Conservation (phyloP, 768 basidiomycete genomes). For the Panus rudis region DNA sequence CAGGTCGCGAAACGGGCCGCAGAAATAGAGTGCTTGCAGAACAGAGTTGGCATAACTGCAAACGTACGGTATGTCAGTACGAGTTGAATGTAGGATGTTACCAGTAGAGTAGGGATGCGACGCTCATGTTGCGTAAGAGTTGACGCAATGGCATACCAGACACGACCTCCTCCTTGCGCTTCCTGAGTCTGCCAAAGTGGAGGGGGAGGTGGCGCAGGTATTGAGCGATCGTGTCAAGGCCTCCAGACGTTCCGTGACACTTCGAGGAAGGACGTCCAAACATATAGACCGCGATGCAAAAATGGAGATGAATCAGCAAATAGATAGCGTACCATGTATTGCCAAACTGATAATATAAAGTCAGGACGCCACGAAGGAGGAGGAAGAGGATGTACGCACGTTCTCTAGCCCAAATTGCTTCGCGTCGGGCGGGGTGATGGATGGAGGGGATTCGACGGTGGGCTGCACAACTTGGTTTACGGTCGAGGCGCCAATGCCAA, state of each 20-base stretch:
- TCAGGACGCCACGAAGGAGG: conserved; percentile 6
- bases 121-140: not conserved
- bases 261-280: too few species aligned
- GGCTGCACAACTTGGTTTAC: too few species aligned
- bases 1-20: conserved; percentile 86
- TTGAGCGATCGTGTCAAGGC: too few species aligned
- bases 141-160: not conserved
- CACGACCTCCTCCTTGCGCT: too few species aligned
- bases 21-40: conserved; percentile 94
- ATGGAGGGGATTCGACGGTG: conserved; percentile 14
- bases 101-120: too few species aligned
- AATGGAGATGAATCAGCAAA: not conserved
- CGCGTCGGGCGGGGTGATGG: conserved; percentile 52
- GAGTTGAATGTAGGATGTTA: too few species aligned
- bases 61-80: conserved; percentile 14
- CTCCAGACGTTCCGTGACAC: too few species aligned
- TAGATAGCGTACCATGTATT: conserved; percentile 74
- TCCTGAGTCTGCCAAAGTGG: too few species aligned
- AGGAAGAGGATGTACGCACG: conserved; percentile 41
- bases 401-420: conserved; percentile 98
- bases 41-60: conserved; percentile 97
- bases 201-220: too few species aligned
- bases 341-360: conserved; percentile 59
- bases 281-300: too few species aligned
- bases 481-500: too few species aligned